phyloP scores from a whole-genome alignment of 169 alveolate genomes.

The Amoebophrya sp. region DNA sequence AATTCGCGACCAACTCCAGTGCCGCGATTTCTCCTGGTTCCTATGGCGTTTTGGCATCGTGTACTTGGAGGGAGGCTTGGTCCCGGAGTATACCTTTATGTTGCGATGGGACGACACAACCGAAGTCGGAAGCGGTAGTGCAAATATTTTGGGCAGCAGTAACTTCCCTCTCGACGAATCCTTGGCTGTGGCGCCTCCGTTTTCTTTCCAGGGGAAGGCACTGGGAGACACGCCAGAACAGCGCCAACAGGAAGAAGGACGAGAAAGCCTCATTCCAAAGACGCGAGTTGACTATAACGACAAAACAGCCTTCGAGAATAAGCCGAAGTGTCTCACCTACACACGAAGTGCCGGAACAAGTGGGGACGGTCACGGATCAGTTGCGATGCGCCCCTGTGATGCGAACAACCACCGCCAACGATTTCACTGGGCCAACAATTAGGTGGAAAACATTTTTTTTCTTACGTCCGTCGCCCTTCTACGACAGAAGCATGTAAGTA shows the following conservation, averaged over 20 bases:
- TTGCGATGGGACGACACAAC: conserved; percentile 7
- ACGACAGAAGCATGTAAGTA: too few relatives aligned
- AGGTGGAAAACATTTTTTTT: too few relatives aligned
- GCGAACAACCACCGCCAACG: not conserved
- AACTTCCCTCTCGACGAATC: too few relatives aligned
- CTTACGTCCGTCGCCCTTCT: too few relatives aligned
- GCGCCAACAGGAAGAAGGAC: too few relatives aligned
- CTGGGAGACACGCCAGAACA: too few relatives aligned
- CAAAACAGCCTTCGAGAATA: too few relatives aligned
- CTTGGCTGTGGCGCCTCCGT: too few relatives aligned
- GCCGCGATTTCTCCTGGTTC: conserved; percentile 28
- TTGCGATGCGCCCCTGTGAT: not conserved
- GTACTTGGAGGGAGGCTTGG: not conserved
- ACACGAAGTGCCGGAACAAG: not conserved
- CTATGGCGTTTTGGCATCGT: not conserved
- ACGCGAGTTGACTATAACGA: too few relatives aligned
- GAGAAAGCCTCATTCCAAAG: too few relatives aligned
- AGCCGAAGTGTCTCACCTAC: not conserved
- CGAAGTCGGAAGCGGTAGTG: not conserved
- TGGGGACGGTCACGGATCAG: not conserved
- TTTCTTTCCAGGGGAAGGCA: too few relatives aligned
- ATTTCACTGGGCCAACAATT: not conserved
- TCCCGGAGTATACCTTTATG: not conserved
- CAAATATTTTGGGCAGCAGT: not conserved
- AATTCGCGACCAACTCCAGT: not conserved